phyloP scores from a whole-genome alignment of 208 protist genomes.

The Borovskyia barvae region DNA sequence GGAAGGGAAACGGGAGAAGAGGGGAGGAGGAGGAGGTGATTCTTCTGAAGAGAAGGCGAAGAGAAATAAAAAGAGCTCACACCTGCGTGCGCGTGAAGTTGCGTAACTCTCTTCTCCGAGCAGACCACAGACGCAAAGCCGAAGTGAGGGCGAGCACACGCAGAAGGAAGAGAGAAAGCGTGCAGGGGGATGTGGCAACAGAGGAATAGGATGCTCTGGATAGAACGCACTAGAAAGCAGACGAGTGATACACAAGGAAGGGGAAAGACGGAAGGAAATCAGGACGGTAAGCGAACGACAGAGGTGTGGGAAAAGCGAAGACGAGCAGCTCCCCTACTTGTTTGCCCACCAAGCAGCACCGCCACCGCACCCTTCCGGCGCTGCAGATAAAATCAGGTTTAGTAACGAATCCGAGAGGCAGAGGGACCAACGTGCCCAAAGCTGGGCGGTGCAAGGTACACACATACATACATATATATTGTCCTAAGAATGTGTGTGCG shows the following conservation, averaged over 20 bases:
- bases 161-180: background rate
- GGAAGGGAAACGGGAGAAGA: background rate
- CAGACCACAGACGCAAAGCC: background rate
- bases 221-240: background rate
- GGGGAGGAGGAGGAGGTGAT: background rate
- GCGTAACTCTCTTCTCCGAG: background rate
- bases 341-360: too few relatives aligned
- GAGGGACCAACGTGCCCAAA: too few relatives aligned
- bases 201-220: background rate
- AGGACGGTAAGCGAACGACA: too few relatives aligned
- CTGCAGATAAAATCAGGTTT: too few relatives aligned
- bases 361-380: too few relatives aligned
- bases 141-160: background rate
- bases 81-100: background rate
- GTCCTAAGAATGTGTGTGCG: too few relatives aligned
- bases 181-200: slow-evolving; percentile 3
- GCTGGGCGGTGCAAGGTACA: too few relatives aligned
- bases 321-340: too few relatives aligned
- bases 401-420: too few relatives aligned
- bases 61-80: background rate
- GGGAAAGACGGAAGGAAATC: background rate
- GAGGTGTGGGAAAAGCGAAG: too few relatives aligned
- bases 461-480: too few relatives aligned
- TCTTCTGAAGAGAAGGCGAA: background rate
- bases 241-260: background rate